Conservation (phyloP, 768 basidiomycete genomes). For the Suillus weaverae region DNA sequence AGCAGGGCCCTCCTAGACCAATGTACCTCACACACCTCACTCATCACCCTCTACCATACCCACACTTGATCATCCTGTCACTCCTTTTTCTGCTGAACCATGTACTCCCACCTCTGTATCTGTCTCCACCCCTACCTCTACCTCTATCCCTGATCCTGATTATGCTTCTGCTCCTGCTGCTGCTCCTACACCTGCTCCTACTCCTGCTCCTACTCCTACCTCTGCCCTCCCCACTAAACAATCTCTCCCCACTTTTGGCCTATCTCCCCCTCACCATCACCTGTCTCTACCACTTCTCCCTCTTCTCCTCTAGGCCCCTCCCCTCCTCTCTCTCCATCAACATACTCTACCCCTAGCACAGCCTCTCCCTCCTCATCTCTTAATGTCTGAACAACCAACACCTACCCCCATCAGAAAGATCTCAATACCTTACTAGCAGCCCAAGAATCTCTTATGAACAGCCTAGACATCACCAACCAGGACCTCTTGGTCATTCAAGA, state of each 20-base stretch:
- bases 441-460: neutral
- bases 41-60: no score
- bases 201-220: no score
- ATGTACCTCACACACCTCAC: neutral
- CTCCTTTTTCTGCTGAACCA: neutral
- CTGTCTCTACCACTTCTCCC: no score
- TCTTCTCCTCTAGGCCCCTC: no score
- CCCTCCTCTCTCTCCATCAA: neutral
- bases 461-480: slow-evolving; percentile 4
- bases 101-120: no score
- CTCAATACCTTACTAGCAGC: neutral
- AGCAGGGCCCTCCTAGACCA: slow-evolving; percentile 10
- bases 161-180: no score
- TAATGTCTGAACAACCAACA: slow-evolving; percentile 17
- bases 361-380: slow-evolving; percentile 15
- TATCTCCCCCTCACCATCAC: no score
- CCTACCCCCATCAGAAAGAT: slow-evolving; percentile 6
- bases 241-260: no score
- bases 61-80: neutral
- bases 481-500: slow-evolving; percentile 40
- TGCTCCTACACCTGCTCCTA: no score
- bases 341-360: neutral
- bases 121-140: no score
- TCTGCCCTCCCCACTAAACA: no score
- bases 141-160: no score